Evolutionary conservation across 2,329 filamentous ascomycete genomes (phyloP).

Genomic region (Teratosphaeriaceae sp.): DNA sequence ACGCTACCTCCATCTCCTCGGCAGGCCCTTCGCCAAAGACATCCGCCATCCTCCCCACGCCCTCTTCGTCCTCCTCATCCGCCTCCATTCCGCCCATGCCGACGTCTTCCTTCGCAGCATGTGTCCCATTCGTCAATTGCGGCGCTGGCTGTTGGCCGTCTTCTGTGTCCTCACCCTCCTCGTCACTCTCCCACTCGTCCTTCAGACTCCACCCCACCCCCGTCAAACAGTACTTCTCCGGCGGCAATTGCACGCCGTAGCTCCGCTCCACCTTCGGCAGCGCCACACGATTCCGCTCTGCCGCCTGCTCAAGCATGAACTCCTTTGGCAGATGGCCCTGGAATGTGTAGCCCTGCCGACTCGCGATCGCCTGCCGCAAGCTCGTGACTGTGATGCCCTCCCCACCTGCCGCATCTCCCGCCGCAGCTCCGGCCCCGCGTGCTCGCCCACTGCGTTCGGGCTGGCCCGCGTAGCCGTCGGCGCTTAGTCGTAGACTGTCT

Average conservation of each 20-base stretch:
- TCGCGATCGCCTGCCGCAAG: slow-evolving; percentile 65
- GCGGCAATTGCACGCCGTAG: slow-evolving; percentile 53
- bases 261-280: slow-evolving; percentile 51
- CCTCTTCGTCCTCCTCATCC: slow-evolving; percentile 28
- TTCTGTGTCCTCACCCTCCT: slow-evolving; percentile 37
- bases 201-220: slow-evolving; percentile 51
- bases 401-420: slow-evolving; percentile 36
- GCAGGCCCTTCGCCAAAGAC: slow-evolving; percentile 35
- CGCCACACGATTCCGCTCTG: slow-evolving; percentile 60
- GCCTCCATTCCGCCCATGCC: slow-evolving; percentile 38
- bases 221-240: slow-evolving; percentile 56
- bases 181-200: slow-evolving; percentile 53
- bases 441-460: slow-evolving; percentile 21
- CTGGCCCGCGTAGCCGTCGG: slow-evolving; percentile 56
- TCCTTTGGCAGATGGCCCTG: slow-evolving; percentile 61
- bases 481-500: slow-evolving; percentile 62
- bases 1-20: slow-evolving; percentile 27
- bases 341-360: slow-evolving; percentile 64
- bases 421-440: slow-evolving; percentile 16
- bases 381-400: slow-evolving; percentile 57
- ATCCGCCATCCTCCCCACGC: slow-evolving; percentile 35
- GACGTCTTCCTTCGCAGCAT: slow-evolving; percentile 24
- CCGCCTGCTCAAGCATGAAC: slow-evolving; percentile 68
- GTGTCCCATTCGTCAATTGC: slow-evolving; percentile 28
- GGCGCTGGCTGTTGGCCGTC: slow-evolving; percentile 23